Base-by-base conservation (phyloP, 2,329 filamentous ascomycete genomes). In the Aureobasidium sp. region DNA sequence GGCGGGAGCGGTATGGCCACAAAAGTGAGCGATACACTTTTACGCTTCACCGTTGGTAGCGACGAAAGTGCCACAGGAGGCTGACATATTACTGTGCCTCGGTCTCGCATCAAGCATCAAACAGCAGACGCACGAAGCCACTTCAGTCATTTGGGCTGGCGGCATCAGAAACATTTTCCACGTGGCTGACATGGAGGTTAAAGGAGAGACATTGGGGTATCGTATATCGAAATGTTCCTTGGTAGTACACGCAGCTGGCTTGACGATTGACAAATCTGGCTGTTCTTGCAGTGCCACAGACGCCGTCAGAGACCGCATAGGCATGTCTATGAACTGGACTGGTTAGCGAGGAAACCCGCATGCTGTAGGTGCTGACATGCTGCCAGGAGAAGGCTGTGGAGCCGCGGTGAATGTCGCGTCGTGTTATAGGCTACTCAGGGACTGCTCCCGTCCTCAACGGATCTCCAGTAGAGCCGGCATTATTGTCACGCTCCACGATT, bases 191-290 rank as follows among this genome's bases (percentile, higher is more conserved):
- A 57, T 31, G 53, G n/a, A 27, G 53, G 42, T 57, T 19, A 57
- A n/a, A 57, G 33, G 39, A 24, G 53, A 57, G 53, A 57, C 53
- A 57, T 24, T 56, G 53, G 53, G 39, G 53, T 57, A 57, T 45
- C 8, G 22, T 37, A 45, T 45, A 29, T 57, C 39, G 8, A 22
- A 44, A 17, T 7, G 27, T 57, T n/a, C 52, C 37, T 54, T 57
- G 53, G 27, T 40, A 45, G 22, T 22, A 8, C 8, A 44, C 8
- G 53, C 29, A 45, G 27, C 12, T 57, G 53, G 53, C 53, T 57
- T 44, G 24, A 22, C 35, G n/a, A 45, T 57, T 57, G 53, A 57
- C 53, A 57, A 27, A 57, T 57, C 22, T 57, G 39, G 17, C n/a
- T n/a, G 27, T 11, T 24, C 40, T 33, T 33, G 40, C 40, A 57